Base-by-base conservation (phyloP, 2,329 filamentous ascomycete species). In the Venturia nashicola region DNA sequence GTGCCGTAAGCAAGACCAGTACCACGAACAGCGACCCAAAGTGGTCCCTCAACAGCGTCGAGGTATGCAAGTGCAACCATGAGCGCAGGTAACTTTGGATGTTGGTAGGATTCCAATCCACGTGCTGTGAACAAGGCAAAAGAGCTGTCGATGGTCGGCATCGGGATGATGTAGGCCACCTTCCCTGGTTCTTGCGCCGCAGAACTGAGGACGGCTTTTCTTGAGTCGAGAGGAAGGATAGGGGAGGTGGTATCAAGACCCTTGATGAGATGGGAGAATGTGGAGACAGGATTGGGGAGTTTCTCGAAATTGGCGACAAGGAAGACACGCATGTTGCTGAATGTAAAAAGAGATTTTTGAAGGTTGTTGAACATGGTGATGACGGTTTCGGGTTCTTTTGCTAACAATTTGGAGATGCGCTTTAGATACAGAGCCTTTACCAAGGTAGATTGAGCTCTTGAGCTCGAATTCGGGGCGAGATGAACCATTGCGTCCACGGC, bases 1-100 rank as follows among this genome's bases (percentile, higher is more conserved):
- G 89, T 87, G 62, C 92, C 92, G 72, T 99, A 99, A 0, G 94
- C 94, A 62, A 97, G 86, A 55, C 94, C 94, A 54, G 90, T 94
- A 64, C 94, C 94, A 59, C 94, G 90, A 60, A 97, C 89, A 0
- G 91, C 90, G 67, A 88, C 88, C 93, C 94, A 97, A 40, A 99
- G 84, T 0, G 94, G 94, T 0, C 94, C 94, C 75, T 99, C 94
- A 20, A 95, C 89, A 0, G 91, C 87, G 72, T 97, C 92, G 66
- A 99, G 87, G 72, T 97, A 97, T 23, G 91, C 86, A 61, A 91
- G 85, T 0, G 93, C 91, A 8, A 99, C 92, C 73, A 96, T 84
- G 61, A 96, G 82, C 2, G 92, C 87, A 0, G 94, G 91, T 1
- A 97, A 80, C 18, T 85, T 82, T 0, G 91, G 87, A 70, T 97